A percentile compares a stretch with the other conserved stretches of the same genome.
These are phyloP conservation scores for Magnolia officinalis DNA, from an alignment of 164 flowering plant genomes.

Conservation along the genomic window DNA sequence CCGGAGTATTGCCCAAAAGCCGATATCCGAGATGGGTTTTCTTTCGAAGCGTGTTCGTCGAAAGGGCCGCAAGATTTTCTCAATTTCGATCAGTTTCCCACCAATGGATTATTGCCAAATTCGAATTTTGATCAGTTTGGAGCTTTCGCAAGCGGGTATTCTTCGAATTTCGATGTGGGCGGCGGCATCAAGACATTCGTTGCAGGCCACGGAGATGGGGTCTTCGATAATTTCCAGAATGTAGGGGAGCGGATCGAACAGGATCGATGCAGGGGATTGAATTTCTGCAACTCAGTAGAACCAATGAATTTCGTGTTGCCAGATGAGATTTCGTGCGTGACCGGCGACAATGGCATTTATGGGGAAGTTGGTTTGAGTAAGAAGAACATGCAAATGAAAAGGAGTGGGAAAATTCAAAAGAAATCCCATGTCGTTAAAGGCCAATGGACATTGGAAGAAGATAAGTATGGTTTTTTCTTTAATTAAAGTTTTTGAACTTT, in stretches of 20 bases:
- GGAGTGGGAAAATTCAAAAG: conserved; percentile 31
- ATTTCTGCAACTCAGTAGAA: conserved; percentile 20
- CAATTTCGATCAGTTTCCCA: conserved; percentile 33
- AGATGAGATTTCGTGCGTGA: conserved; percentile 49
- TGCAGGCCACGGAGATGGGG: conserved; percentile 22
- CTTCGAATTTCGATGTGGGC: conserved; percentile 12
- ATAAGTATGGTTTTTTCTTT: conserved; percentile 39
- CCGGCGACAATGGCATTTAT: conserved; percentile 26
- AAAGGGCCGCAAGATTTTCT: conserved; percentile 29
- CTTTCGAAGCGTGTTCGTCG: conserved; percentile 22
- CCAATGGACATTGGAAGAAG: conserved; percentile 88
- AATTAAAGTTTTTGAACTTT: neutral
- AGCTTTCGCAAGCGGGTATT: conserved; percentile 13
- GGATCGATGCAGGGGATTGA: conserved; percentile 8
- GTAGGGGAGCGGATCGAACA: conserved; percentile 10
- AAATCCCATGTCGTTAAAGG: conserved; percentile 55
- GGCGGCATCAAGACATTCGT: conserved; percentile 26
- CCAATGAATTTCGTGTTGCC: conserved; percentile 34
- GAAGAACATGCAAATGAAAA: conserved; percentile 19
- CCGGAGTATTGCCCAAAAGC: conserved; percentile 31
- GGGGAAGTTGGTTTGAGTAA: conserved; percentile 16
- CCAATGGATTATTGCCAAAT: conserved; percentile 17
- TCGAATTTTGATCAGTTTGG: conserved; percentile 32
- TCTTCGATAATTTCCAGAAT: conserved; percentile 25
- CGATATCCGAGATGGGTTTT: conserved; percentile 27